Conservation (phyloP, 140 eudicot genomes). For the Ambrosia hybrid region DNA sequence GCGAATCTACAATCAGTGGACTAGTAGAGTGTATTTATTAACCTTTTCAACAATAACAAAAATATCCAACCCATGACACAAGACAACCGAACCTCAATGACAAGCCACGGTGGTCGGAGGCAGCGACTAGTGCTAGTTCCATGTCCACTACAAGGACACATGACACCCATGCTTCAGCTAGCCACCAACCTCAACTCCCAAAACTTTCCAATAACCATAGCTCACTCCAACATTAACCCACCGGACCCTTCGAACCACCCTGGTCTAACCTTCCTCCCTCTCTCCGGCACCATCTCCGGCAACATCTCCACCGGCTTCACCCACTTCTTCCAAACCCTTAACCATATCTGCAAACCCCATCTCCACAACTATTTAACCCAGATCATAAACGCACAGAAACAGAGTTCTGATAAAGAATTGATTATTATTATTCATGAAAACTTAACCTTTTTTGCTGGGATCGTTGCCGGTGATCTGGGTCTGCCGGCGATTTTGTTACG, state of each 20-base stretch:
- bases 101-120: constrained; percentile 3
- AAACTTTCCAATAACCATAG: constrained; percentile 48
- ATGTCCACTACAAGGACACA: constrained; percentile 53
- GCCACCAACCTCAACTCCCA: constrained; percentile 41
- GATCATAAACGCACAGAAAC: constrained; percentile 10
- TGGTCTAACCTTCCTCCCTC: constrained; percentile 33
- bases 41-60: no score
- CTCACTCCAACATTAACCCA: constrained; percentile 36
- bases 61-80: not conserved
- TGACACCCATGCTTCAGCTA: constrained; percentile 58
- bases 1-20: no score
- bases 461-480: constrained; percentile 2
- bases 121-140: constrained; percentile 36
- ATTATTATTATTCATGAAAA: constrained; percentile 43
- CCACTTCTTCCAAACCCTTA: constrained; percentile 15
- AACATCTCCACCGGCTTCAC: not conserved
- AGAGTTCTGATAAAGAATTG: constrained; percentile 8
- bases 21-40: no score
- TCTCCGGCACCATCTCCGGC: constrained; percentile 25
- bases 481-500: constrained; percentile 44
- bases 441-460: constrained; percentile 23
- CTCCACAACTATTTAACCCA: constrained; percentile 27
- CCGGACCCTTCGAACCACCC: constrained; percentile 47
- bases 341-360: constrained; percentile 32
- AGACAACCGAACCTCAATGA: not conserved